Conservation (phyloP, 495 filamentous ascomycete species). For the Pseudevernia furfuracea region DNA sequence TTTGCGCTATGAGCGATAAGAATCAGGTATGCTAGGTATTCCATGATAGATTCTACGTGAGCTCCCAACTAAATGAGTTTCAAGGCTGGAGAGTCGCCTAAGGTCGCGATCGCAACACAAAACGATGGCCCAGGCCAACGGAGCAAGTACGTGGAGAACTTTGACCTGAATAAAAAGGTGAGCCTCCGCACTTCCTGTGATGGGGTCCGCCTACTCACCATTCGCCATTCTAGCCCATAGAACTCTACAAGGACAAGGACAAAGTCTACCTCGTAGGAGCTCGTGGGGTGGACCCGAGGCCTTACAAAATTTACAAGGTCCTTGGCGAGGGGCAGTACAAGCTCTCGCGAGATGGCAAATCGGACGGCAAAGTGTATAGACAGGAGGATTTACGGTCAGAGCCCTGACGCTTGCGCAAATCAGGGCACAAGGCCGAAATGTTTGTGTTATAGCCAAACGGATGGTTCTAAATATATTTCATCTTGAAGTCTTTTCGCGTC, state of each 20-base stretch:
- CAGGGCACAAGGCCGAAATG: too few relatives aligned
- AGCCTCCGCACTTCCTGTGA: not conserved
- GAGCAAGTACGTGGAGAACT: not conserved
- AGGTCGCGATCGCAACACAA: not conserved
- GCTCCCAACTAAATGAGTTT: not conserved
- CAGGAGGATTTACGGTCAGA: slow-evolving; percentile 8
- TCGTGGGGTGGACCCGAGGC: slow-evolving; percentile 12
- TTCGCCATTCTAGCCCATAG: not conserved
- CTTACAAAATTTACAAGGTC: slow-evolving; percentile 5
- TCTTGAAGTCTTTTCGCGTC: too few relatives aligned
- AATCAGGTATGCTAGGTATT: not conserved
- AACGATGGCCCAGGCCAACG: not conserved
- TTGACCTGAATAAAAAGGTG: not conserved
- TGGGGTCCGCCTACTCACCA: not conserved
- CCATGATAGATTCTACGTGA: not conserved
- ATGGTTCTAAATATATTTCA: not conserved
- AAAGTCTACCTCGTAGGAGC: slow-evolving; percentile 9
- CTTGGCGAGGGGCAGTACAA: slow-evolving; percentile 18
- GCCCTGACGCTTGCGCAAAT: not conserved
- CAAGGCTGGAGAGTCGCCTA: slow-evolving; percentile 9
- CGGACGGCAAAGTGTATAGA: not conserved
- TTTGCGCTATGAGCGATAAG: slow-evolving; percentile 6
- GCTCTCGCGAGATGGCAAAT: slow-evolving; percentile 7
- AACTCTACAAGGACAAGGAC: not conserved
- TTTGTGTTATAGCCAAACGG: not conserved